Evolutionary conservation across 2,329 filamentous ascomycete species (phyloP), one percentile per base, ranked within the genome.

Genomic region (Epichloe coenophiala): DNA sequence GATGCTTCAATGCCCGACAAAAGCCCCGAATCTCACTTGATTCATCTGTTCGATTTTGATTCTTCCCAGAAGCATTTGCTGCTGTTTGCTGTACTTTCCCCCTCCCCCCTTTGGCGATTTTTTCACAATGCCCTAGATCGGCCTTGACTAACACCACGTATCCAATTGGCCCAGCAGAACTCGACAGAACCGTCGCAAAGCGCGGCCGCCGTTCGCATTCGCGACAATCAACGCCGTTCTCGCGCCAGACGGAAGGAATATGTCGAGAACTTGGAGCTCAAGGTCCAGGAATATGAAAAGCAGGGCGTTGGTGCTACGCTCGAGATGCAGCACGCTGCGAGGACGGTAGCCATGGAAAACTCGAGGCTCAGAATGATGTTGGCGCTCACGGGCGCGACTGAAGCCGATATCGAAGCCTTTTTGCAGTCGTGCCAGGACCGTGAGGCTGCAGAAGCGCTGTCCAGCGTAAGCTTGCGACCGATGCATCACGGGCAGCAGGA

Each of bases 301-400:
- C 65, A 62, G 5, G 75, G 71, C 21, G 67, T 73, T 15, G 66
- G 70, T 50, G 76, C 76, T 4, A 73, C 72, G 3, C 57, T 72
- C 11, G 72, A 75, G 58, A 75, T 80, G 71, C 77, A 80, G 60
- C 67, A 65, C 31, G 73, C 72, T 1, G 76, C 76, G 5, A 69
- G 73, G 21, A 65, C 63, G 50, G 74, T 79, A 17, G 71, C 69
- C 15, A 58, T 67, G 33, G 72, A 76, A 56, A 80, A 79, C 54
- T 63, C 63, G 46, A 60, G 67, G 33, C 61, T 79, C 27, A 65
- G 71, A 13, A 62, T 63, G 39, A 62, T 77, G 51, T 63, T 76
- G 19, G 59, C 61, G 6, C 62, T 64, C 36, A 62, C 64, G 45
- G 71, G 71, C 13, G 66, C 74, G 31, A 52, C 56, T 41, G 57